Conservation (phyloP, 2,329 filamentous ascomycete genomes). For the Sordariomycetes sp. region DNA sequence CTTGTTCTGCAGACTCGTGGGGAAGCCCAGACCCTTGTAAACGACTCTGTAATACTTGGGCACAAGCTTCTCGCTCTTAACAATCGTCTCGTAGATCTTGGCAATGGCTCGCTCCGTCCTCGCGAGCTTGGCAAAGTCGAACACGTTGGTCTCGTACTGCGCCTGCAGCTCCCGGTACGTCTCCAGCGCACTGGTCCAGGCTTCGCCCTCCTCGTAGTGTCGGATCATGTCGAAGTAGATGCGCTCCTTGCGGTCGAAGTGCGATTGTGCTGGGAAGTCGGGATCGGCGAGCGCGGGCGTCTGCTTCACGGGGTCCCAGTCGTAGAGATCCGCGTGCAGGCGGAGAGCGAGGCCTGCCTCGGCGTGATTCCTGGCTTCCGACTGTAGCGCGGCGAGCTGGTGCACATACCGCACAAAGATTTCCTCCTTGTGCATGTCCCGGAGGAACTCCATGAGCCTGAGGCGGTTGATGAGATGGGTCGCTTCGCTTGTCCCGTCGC, state of each 20-base stretch:
- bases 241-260: slow-evolving; percentile 85
- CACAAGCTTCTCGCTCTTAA: slow-evolving; percentile 64
- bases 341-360: slow-evolving; percentile 83
- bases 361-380: slow-evolving; percentile 61
- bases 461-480: slow-evolving; percentile 79
- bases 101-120: slow-evolving; percentile 83
- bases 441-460: slow-evolving; percentile 87
- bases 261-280: slow-evolving; percentile 66
- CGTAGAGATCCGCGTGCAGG: slow-evolving; percentile 83
- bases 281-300: slow-evolving; percentile 59
- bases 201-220: slow-evolving; percentile 85
- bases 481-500: slow-evolving; percentile 59
- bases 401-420: slow-evolving; percentile 96
- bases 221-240: slow-evolving; percentile 94
- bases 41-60: slow-evolving; percentile 85
- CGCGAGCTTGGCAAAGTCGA: slow-evolving; percentile 86
- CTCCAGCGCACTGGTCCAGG: slow-evolving; percentile 77
- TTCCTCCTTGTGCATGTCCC: slow-evolving; percentile 93
- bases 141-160: slow-evolving; percentile 84
- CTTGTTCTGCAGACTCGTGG: slow-evolving; percentile 68
- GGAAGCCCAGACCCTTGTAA: slow-evolving; percentile 84
- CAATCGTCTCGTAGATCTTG: slow-evolving; percentile 78
- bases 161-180: slow-evolving; percentile 81
- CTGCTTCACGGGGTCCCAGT: slow-evolving; percentile 66
- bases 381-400: slow-evolving; percentile 70